These are phyloP conservation scores for Przewalskia tangutica DNA, from an alignment of 257 asterid species.

Conservation along the genomic window DNA sequence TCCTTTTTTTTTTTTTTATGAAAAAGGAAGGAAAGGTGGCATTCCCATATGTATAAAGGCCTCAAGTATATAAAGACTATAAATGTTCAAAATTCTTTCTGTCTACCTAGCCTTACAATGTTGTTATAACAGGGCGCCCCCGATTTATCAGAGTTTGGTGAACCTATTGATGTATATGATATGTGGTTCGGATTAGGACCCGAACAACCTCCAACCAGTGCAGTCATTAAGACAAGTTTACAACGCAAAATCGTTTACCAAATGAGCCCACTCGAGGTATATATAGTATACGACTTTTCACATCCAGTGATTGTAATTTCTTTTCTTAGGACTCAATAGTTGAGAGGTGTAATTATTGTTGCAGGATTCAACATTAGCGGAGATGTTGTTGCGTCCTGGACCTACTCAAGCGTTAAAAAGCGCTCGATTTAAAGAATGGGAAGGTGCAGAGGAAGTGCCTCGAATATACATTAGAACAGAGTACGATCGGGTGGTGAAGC, in stretches of 20 bases:
- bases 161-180: conserved; percentile 31
- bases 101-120: neutral
- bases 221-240: conserved; percentile 23
- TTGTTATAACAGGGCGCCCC: conserved; percentile 41
- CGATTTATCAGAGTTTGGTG: conserved; percentile 40
- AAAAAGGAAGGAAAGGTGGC: no score
- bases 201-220: conserved; percentile 40
- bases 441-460: conserved; percentile 32
- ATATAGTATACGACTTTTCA: neutral
- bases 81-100: no score
- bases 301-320: neutral
- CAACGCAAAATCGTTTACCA: conserved; percentile 40
- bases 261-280: conserved; percentile 48
- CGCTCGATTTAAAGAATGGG: conserved; percentile 24
- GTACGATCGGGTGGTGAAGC: conserved; percentile 35
- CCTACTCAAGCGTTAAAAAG: conserved; percentile 39
- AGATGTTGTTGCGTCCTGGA: conserved; percentile 50
- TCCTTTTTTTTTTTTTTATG: no score
- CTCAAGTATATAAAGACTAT: no score
- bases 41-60: no score
- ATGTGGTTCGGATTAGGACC: conserved; percentile 39
- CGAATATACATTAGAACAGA: conserved; percentile 39
- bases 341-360: neutral
- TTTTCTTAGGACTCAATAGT: conserved; percentile 20
- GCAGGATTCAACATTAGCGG: conserved; percentile 48